A percentile compares a stretch with the other conserved stretches of the same genome.
Conservation (phyloP, 192 early-diverging fungal genomes). For the Coemansia sp. region DNA sequence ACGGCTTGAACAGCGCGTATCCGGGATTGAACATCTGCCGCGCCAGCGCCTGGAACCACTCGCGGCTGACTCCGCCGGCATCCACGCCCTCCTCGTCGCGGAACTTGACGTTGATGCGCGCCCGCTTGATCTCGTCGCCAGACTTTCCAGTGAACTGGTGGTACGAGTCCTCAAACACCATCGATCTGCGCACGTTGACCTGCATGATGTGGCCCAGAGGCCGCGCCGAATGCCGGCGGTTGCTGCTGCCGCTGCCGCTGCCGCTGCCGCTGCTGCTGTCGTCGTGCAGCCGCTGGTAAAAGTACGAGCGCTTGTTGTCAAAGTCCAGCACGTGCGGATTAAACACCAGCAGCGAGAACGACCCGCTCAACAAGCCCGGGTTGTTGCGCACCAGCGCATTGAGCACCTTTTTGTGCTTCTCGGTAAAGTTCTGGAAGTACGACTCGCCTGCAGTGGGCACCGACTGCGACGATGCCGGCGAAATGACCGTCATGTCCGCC, state of each 20-base stretch:
- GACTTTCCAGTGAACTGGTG: slow-evolving; percentile 85
- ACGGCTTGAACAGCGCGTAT: slow-evolving; percentile 96
- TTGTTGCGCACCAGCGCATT: slow-evolving; percentile 98
- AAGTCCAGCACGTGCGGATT: slow-evolving; percentile 98
- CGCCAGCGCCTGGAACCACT: slow-evolving; percentile 97
- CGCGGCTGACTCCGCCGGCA: slow-evolving; percentile 94
- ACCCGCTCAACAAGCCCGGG: slow-evolving; percentile 91
- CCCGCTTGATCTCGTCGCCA: slow-evolving; percentile 91
- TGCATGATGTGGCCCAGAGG: slow-evolving; percentile 61
- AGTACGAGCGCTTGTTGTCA: slow-evolving; percentile 99
- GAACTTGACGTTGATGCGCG: slow-evolving; percentile 90
- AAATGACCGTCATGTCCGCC: slow-evolving; percentile 7
- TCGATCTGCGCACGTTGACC: slow-evolving; percentile 87
- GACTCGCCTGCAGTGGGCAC: slow-evolving; percentile 48
- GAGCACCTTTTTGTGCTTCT: slow-evolving; percentile 91
- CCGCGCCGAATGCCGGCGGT: slow-evolving; percentile 48
- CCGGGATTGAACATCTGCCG: slow-evolving; percentile 98
- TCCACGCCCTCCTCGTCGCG: slow-evolving; percentile 97
- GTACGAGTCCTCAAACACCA: slow-evolving; percentile 97
- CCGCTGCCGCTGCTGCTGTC: slow-evolving; percentile 46
- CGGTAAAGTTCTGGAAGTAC: slow-evolving; percentile 87
- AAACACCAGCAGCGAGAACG: slow-evolving; percentile 93
- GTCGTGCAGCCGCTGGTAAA: slow-evolving; percentile 92
- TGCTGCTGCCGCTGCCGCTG: slow-evolving; percentile 1
- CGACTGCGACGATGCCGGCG: slow-evolving; percentile 33